phyloP scores from a whole-genome alignment of 371 early-diverging fungal genomes.

The Zychaea mexicana region DNA sequence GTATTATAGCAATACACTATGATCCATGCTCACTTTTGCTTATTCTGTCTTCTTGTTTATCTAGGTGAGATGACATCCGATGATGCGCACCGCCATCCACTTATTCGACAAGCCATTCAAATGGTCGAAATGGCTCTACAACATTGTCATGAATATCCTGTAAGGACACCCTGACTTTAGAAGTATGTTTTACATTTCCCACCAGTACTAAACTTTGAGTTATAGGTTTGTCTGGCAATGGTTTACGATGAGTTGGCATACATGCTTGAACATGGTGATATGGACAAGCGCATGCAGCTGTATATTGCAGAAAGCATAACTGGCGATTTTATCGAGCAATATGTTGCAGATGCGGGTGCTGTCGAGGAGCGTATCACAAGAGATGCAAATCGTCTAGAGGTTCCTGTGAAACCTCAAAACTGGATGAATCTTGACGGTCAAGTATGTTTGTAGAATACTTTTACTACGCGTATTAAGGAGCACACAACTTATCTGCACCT shows the following conservation, averaged over 20 bases:
- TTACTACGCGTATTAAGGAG: not conserved
- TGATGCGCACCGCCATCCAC: conserved; percentile 42
- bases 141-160: conserved; percentile 50
- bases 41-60: not conserved
- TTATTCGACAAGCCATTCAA: conserved; percentile 42
- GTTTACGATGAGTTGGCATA: conserved; percentile 77
- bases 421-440: conserved; percentile 53
- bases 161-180: conserved; percentile 19
- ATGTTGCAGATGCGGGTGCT: conserved; percentile 47
- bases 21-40: not conserved
- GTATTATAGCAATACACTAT: not conserved
- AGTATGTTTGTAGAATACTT: not conserved
- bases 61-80: conserved; percentile 2
- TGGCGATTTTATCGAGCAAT: conserved; percentile 62
- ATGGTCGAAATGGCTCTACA: conserved; percentile 50
- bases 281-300: conserved; percentile 59
- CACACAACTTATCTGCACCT: too few relatives aligned
- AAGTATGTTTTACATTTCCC: too few relatives aligned
- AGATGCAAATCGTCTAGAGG: not conserved
- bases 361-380: conserved; percentile 10
- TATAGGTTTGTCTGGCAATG: conserved; percentile 64
- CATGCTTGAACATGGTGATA: conserved; percentile 48
- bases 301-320: conserved; percentile 78
- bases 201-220: conserved; percentile 5
- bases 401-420: conserved; percentile 23